Conservation (phyloP, 164 flowering plant species). For the Buxus sempervirens region DNA sequence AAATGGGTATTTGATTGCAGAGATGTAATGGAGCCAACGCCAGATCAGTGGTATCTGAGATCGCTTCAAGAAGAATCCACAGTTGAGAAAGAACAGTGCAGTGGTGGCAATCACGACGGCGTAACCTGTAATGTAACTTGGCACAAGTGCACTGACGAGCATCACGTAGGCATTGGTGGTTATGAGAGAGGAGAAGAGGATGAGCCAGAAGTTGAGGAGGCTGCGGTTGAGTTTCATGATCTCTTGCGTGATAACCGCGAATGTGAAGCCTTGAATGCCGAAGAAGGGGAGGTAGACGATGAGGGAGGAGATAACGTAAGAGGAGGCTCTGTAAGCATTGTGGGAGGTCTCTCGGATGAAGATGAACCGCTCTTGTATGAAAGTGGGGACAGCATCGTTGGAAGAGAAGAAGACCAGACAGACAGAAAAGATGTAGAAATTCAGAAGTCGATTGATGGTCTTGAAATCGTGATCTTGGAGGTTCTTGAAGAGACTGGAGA, state of each 20-base stretch:
- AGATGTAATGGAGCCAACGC: conserved; percentile 78
- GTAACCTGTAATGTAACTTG: conserved; percentile 70
- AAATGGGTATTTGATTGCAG: conserved; percentile 78
- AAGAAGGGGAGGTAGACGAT: conserved; percentile 74
- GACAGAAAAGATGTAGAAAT: conserved; percentile 73
- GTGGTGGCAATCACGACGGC: conserved; percentile 80
- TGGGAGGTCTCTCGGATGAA: conserved; percentile 77
- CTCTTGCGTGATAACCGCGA: conserved; percentile 49
- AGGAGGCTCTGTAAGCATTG: conserved; percentile 74
- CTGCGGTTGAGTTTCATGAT: conserved; percentile 37
- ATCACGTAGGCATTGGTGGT: conserved; percentile 75
- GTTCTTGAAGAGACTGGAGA: conserved; percentile 53
- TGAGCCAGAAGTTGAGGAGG: conserved; percentile 51
- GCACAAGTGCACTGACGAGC: conserved; percentile 72
- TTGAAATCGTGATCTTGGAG: conserved; percentile 29
- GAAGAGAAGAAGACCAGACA: conserved; percentile 79
- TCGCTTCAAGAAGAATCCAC: conserved; percentile 75
- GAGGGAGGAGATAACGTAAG: conserved; percentile 68
- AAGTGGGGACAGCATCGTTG: conserved; percentile 78
- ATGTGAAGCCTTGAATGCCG: conserved; percentile 67
- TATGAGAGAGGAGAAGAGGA: conserved; percentile 61
- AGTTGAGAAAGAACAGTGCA: conserved; percentile 71
- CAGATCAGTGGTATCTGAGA: conserved; percentile 49
- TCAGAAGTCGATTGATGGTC: conserved; percentile 57
- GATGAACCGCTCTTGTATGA: conserved; percentile 77